phyloP scores from a whole-genome alignment of 1,284 basidiomycete species.

The Ganoderma sinense region DNA sequence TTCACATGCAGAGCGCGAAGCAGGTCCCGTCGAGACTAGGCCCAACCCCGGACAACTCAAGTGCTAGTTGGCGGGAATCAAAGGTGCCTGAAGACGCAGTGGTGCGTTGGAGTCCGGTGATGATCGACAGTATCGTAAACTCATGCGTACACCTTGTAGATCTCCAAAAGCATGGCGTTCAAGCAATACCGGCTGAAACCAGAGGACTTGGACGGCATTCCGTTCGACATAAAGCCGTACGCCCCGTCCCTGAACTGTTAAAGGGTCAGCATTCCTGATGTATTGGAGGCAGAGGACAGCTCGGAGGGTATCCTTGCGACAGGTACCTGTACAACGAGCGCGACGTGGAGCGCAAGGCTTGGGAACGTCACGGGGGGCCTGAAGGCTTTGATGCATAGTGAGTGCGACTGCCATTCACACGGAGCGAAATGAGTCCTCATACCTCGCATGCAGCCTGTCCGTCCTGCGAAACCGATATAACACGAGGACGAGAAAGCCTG shows the following conservation, averaged over 20 bases:
- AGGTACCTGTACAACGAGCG: background rate
- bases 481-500: background rate
- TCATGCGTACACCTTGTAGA: background rate
- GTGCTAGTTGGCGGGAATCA: background rate
- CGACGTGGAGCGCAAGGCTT: background rate
- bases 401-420: background rate
- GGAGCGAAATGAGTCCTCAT: background rate
- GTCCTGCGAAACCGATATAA: background rate
- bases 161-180: background rate
- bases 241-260: background rate
- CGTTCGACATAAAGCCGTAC: background rate
- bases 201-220: background rate
- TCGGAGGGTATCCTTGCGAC: background rate
- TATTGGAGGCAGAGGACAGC: background rate
- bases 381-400: background rate
- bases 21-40: background rate
- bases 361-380: background rate
- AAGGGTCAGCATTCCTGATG: background rate
- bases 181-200: background rate
- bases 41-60: background rate
- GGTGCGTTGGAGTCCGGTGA: background rate
- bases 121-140: background rate
- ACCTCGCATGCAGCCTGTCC: background rate
- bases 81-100: background rate
- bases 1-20: background rate